A percentile compares a stretch with the other conserved stretches of the same genome.
phyloP scores from a whole-genome alignment of 805 yeast genomes.

The Teunomyces funiuensis region DNA sequence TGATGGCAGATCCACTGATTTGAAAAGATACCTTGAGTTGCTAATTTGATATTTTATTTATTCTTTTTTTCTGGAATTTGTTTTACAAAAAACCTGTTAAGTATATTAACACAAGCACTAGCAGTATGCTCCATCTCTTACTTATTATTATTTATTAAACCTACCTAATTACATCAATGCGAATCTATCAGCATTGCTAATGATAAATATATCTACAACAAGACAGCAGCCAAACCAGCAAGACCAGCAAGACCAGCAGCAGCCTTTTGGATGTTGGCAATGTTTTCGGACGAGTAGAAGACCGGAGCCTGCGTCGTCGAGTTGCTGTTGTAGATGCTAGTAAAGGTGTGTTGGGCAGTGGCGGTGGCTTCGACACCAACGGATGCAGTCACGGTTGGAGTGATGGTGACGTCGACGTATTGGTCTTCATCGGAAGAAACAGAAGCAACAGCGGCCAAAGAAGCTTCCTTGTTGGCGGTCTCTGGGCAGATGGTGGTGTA shows the following conservation, averaged over 20 bases:
- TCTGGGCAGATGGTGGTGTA: constrained; percentile 40
- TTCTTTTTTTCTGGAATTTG: no score
- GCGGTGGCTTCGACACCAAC: constrained; percentile 46
- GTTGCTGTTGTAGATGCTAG: constrained; percentile 29
- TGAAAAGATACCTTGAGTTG: no score
- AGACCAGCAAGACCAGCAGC: constrained; percentile 39
- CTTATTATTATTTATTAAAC: constrained; percentile 1
- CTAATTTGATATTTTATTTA: not conserved
- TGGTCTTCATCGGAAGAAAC: constrained; percentile 29
- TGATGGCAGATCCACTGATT: no score
- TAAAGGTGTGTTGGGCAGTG: constrained; percentile 37
- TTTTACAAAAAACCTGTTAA: no score
- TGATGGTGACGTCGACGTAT: constrained; percentile 50
- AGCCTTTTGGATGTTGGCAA: constrained; percentile 26
- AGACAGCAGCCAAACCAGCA: constrained; percentile 42
- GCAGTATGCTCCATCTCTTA: no score
- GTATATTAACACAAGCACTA: no score
- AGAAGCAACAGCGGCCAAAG: constrained; percentile 14
- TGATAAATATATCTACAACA: constrained; percentile 22
- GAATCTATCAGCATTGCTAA: constrained; percentile 3
- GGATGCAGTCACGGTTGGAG: constrained; percentile 49
- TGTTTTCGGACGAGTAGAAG: constrained; percentile 28
- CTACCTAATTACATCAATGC: not conserved
- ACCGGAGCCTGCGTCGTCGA: constrained; percentile 23
- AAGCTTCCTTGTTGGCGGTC: constrained; percentile 15